Conservation (phyloP, 2,329 filamentous ascomycete species). For the Aschersonia sp. region DNA sequence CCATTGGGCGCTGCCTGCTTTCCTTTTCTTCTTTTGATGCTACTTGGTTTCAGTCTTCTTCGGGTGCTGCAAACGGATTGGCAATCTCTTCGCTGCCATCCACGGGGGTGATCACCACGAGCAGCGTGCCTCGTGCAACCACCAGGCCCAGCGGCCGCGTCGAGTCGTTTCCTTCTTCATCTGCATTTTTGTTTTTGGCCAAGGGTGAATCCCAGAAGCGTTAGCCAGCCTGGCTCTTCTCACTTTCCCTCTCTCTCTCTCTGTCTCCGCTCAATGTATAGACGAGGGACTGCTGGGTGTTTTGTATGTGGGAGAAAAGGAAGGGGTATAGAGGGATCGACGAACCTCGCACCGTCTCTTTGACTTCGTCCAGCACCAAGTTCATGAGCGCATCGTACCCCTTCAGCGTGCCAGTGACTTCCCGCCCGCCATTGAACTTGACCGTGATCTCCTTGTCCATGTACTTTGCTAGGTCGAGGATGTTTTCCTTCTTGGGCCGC, state of each 20-base stretch:
- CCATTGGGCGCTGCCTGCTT: too few relatives aligned
- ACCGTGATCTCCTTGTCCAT: conserved; percentile 93
- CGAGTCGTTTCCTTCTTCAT: conserved; percentile 83
- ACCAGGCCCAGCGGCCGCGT: conserved; percentile 71
- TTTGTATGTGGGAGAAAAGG: too few relatives aligned
- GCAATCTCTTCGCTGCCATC: conserved; percentile 93
- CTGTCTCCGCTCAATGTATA: background rate
- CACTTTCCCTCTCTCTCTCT: background rate
- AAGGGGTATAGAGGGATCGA: too few relatives aligned
- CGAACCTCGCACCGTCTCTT: conserved; percentile 75
- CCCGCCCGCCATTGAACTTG: conserved; percentile 90
- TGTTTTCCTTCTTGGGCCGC: conserved; percentile 95
- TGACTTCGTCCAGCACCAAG: conserved; percentile 84
- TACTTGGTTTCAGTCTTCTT: background rate
- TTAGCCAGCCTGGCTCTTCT: background rate
- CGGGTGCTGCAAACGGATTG: conserved; percentile 71
- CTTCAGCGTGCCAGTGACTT: conserved; percentile 82
- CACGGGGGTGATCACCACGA: conserved; percentile 82
- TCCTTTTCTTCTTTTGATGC: too few relatives aligned
- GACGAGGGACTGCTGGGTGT: too few relatives aligned
- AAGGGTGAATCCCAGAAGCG: background rate
- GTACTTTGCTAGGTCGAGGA: conserved; percentile 87
- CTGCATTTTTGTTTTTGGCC: conserved; percentile 26
- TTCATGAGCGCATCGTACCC: conserved; percentile 98
- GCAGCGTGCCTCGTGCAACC: conserved; percentile 79